These are phyloP conservation scores for Saprolegnia diclina DNA, from an alignment of 352 stramenopile genomes.

Conservation along the genomic window DNA sequence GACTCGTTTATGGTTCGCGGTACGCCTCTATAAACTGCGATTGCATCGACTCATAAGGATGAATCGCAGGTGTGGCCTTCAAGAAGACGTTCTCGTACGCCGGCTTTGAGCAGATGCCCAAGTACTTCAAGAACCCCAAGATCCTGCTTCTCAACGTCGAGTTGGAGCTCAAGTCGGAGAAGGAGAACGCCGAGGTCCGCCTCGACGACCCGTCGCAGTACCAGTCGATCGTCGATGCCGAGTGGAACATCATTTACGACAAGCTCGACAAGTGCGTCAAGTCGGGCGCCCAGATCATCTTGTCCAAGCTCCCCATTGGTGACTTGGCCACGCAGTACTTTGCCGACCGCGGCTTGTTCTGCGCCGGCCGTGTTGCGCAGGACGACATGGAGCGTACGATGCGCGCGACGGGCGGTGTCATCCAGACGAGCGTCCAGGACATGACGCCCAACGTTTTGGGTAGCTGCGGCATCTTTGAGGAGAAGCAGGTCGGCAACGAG, in stretches of 20 bases:
- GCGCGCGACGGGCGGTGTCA: slow-evolving; percentile 91
- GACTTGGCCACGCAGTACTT: slow-evolving; percentile 99
- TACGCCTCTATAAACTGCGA: neutral
- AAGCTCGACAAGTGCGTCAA: slow-evolving; percentile 91
- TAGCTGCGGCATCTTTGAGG: slow-evolving; percentile 95
- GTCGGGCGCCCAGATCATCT: slow-evolving; percentile 95
- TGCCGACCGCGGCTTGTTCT: slow-evolving; percentile 97
- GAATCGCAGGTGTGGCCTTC: slow-evolving; percentile 94
- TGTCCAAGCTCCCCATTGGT: slow-evolving; percentile 94
- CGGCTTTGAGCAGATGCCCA: slow-evolving; percentile 99
- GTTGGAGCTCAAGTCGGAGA: slow-evolving; percentile 98
- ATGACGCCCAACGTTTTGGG: slow-evolving; percentile 89
- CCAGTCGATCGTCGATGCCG: slow-evolving; percentile 98
- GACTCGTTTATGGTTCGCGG: slow-evolving; percentile 94
- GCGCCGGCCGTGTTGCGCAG: slow-evolving; percentile 93
- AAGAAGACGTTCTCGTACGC: slow-evolving; percentile 99
- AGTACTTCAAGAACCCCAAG: slow-evolving; percentile 95
- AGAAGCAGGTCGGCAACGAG: slow-evolving; percentile 96
- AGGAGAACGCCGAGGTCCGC: slow-evolving; percentile 98
- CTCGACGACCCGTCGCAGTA: slow-evolving; percentile 97
- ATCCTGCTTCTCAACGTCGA: slow-evolving; percentile 98
- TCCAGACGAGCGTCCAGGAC: slow-evolving; percentile 93
- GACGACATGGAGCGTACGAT: slow-evolving; percentile 96
- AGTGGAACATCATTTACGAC: slow-evolving; percentile 99
- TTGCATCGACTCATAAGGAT: neutral